Conservation (phyloP, 305 asterid genomes). For the Fraxinus sp. region DNA sequence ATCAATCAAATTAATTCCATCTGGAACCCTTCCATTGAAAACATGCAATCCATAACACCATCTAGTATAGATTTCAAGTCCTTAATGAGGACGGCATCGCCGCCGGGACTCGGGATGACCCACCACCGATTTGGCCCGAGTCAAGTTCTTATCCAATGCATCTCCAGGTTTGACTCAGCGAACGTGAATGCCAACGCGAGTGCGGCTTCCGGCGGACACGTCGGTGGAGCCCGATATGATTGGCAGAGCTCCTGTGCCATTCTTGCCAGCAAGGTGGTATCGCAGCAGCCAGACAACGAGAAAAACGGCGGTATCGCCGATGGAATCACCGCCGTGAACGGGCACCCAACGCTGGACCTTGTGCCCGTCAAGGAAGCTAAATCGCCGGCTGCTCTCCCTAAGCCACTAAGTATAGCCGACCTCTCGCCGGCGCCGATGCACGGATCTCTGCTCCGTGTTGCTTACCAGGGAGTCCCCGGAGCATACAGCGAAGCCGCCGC, state of each 20-base stretch:
- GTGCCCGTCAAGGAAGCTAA: slow-evolving; percentile 36
- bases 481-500: slow-evolving; percentile 58
- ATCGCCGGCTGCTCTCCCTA: slow-evolving; percentile 24
- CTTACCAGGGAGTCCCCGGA: slow-evolving; percentile 56
- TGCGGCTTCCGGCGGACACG: not conserved
- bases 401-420: slow-evolving; percentile 43
- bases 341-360: slow-evolving; percentile 39
- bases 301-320: slow-evolving; percentile 28
- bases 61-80: not conserved
- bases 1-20: not conserved
- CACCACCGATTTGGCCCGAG: not conserved
- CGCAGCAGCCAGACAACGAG: slow-evolving; percentile 48
- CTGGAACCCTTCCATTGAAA: not conserved
- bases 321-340: slow-evolving; percentile 43
- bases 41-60: not conserved
- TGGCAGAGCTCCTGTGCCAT: slow-evolving; percentile 57
- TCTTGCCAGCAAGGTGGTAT: slow-evolving; percentile 46
- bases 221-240: slow-evolving; percentile 34
- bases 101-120: not conserved
- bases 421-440: slow-evolving; percentile 52
- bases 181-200: slow-evolving; percentile 6
- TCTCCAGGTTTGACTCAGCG: not conserved
- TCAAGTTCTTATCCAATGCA: not conserved
- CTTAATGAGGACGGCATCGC: not conserved
- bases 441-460: slow-evolving; percentile 46